A percentile compares a stretch with the other conserved stretches of the same genome.
phyloP scores from a whole-genome alignment of 768 basidiomycete genomes.

The Cytidiella melzeri region DNA sequence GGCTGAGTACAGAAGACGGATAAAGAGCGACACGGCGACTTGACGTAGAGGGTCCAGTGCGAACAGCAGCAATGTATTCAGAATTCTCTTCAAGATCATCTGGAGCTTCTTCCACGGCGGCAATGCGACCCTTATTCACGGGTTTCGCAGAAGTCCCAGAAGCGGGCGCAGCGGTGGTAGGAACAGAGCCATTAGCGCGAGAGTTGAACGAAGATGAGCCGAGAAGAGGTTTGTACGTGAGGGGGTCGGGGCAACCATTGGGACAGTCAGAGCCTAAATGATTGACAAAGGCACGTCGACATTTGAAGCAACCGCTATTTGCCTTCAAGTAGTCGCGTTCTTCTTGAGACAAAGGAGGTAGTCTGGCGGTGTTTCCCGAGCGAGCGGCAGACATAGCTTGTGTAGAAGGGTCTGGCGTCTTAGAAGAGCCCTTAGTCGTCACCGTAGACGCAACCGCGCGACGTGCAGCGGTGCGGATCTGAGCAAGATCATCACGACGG shows the following conservation, averaged over 20 bases:
- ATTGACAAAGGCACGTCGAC: neutral
- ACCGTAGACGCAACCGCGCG: too few species aligned
- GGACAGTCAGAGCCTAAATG: neutral
- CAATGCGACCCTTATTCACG: neutral
- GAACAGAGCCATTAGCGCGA: too few species aligned
- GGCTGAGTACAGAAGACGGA: neutral
- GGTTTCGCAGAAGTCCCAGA: neutral
- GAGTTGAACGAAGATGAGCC: too few species aligned
- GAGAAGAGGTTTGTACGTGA: too few species aligned
- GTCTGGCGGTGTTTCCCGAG: too few species aligned
- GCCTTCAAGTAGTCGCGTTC: neutral
- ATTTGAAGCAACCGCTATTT: constrained; percentile 1
- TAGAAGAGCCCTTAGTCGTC: too few species aligned
- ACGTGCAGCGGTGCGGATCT: too few species aligned
- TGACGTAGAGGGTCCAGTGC: neutral
- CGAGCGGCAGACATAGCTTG: too few species aligned
- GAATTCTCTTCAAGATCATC: too few species aligned
- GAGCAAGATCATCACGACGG: too few species aligned
- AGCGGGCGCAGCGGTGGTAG: neutral
- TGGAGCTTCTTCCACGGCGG: neutral
- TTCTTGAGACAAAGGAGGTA: neutral
- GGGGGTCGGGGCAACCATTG: neutral
- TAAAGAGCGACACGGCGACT: neutral
- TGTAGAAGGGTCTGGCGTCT: too few species aligned
- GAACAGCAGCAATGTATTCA: too few species aligned